Percentiles rank a stretch among this genome's conserved stretches.
These are phyloP conservation scores for Dictyostelium brefeldianum DNA, from an alignment of 78 protist genomes.

Conservation along the genomic window DNA sequence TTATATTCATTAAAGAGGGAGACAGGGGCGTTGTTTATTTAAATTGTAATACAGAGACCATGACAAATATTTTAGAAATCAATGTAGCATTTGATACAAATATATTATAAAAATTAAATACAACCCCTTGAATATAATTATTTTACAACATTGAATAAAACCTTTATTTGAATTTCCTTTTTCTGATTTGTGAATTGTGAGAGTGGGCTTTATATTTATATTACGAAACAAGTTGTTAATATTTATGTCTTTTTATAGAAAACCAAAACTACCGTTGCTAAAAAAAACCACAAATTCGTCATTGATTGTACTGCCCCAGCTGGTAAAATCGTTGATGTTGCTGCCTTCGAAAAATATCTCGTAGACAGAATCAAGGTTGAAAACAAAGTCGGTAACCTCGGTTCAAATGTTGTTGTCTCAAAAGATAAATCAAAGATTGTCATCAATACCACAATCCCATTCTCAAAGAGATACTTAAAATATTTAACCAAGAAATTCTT, in stretches of 20 bases:
- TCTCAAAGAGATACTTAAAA: constrained; percentile 96
- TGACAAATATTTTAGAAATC: too few relatives aligned
- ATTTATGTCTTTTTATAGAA: background rate
- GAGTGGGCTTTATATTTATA: background rate
- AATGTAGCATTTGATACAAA: too few relatives aligned
- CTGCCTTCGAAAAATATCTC: constrained; percentile 72
- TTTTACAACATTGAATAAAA: too few relatives aligned
- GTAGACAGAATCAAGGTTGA: constrained; percentile 74
- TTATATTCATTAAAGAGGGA: too few relatives aligned
- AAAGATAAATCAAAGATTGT: constrained; percentile 70
- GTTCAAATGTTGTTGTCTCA: constrained; percentile 81
- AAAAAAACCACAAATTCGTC: constrained; percentile 63
- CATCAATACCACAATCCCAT: constrained; percentile 69
- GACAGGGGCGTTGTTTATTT: too few relatives aligned
- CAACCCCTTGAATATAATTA: too few relatives aligned
- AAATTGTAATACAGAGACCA: too few relatives aligned
- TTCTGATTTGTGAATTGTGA: too few relatives aligned
- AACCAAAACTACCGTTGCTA: background rate
- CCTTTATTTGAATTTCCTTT: too few relatives aligned
- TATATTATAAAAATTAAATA: too few relatives aligned
- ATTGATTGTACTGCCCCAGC: constrained; percentile 74
- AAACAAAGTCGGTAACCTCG: constrained; percentile 94
- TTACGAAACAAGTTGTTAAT: too few relatives aligned
- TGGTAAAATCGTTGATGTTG: constrained; percentile 79
- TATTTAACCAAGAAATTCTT: constrained; percentile 97